phyloP scores from a whole-genome alignment of 495 filamentous ascomycete genomes.

The Pseudotulostoma volvatum region DNA sequence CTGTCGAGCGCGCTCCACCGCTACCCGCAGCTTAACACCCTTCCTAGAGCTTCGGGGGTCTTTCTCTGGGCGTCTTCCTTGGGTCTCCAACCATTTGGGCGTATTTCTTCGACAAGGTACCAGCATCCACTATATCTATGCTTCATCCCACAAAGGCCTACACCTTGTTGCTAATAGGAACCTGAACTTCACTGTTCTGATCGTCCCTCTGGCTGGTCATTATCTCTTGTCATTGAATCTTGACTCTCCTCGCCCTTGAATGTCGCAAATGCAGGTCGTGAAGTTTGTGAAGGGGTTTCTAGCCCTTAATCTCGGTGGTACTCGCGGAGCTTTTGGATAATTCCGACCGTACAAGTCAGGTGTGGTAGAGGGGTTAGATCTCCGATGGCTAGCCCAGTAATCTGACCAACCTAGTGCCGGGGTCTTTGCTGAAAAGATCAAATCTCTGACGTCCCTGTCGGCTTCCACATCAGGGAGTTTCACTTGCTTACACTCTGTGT shows the following conservation, averaged over 20 bases:
- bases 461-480: not conserved
- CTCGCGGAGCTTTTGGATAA: not conserved
- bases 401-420: not conserved
- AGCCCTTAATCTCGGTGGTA: not conserved
- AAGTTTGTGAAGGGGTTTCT: not conserved
- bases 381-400: not conserved
- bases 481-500: not conserved
- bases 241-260: not conserved
- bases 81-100: not conserved
- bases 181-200: too few species aligned
- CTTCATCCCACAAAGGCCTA: not conserved
- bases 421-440: not conserved
- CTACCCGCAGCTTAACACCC: not conserved
- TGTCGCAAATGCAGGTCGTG: not conserved
- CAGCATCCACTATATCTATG: not conserved
- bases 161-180: not conserved
- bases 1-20: not conserved
- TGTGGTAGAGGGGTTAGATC: not conserved
- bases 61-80: not conserved
- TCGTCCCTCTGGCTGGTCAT: too few species aligned
- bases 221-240: too few species aligned
- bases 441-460: not conserved
- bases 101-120: not conserved
- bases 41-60: not conserved
- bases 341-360: not conserved